Percentiles rank a stretch among this genome's conserved stretches.
These are phyloP conservation scores for Wallacemonas sp. DNA, from an alignment of 208 protist species.

Conservation along the genomic window DNA sequence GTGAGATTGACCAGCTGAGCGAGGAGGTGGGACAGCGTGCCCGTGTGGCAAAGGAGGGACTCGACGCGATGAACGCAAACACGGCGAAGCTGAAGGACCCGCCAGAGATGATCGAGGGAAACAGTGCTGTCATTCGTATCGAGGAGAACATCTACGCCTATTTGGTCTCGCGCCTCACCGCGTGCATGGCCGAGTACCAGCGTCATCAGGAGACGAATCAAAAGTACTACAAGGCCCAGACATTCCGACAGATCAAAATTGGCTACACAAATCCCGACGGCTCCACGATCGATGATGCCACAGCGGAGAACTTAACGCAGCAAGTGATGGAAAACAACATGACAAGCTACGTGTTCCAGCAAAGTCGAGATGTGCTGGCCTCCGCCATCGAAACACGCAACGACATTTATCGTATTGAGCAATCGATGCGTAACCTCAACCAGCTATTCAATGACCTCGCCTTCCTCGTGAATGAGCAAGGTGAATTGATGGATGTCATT, in stretches of 20 bases:
- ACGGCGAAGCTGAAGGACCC: conserved; percentile 69
- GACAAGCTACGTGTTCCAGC: conserved; percentile 84
- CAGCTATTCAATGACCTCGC: conserved; percentile 90
- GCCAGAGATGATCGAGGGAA: conserved; percentile 44
- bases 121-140: conserved; percentile 83
- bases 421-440: conserved; percentile 83
- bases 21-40: conserved; percentile 38
- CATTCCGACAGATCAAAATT: conserved; percentile 90
- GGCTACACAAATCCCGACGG: conserved; percentile 85
- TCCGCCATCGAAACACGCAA: conserved; percentile 86
- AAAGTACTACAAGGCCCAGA: conserved; percentile 70
- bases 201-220: conserved; percentile 57
- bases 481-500: conserved; percentile 84
- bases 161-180: conserved; percentile 44
- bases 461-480: conserved; percentile 87
- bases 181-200: conserved; percentile 63
- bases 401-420: conserved; percentile 90
- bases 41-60: conserved; percentile 38
- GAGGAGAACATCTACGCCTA: conserved; percentile 83
- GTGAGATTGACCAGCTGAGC: conserved; percentile 61
- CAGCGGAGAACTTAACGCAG: conserved; percentile 66
- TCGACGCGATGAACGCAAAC: conserved; percentile 54
- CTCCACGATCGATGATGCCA: conserved; percentile 65
- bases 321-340: conserved; percentile 80
- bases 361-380: conserved; percentile 84